Evolutionary conservation across 345 rosid species (phyloP).

Genomic region (Linum usitatissimum): DNA sequence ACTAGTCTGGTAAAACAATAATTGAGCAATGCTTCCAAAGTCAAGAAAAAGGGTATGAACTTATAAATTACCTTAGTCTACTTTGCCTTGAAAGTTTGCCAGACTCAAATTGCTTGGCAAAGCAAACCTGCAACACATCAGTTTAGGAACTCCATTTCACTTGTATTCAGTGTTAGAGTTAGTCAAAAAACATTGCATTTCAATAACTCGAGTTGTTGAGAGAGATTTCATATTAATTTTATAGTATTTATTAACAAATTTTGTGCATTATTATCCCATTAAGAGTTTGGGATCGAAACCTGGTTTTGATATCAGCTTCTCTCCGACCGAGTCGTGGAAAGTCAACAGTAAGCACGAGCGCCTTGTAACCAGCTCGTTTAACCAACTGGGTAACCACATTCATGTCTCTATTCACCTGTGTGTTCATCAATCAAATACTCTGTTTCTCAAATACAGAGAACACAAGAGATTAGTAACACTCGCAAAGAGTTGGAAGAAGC

Average conservation of each 20-base stretch:
- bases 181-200: too few relatives aligned
- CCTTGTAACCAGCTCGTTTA: constrained; percentile 88
- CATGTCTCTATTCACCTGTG: constrained; percentile 84
- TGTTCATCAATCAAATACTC: constrained; percentile 17
- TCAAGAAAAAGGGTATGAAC: background rate
- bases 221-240: too few relatives aligned
- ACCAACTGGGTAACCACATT: constrained; percentile 75
- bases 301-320: constrained; percentile 91
- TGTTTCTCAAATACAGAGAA: background rate
- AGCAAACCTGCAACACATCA: constrained; percentile 39
- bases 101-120: too few relatives aligned
- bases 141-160: background rate
- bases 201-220: too few relatives aligned
- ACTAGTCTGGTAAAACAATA: constrained; percentile 29
- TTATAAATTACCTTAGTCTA: too few relatives aligned
- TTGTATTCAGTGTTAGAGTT: too few relatives aligned
- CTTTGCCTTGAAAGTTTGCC: too few relatives aligned
- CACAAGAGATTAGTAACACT: constrained; percentile 31
- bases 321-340: constrained; percentile 93
- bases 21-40: background rate
- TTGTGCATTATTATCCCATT: too few relatives aligned
- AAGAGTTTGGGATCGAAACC: constrained; percentile 28
- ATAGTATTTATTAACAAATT: too few relatives aligned
- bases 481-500: constrained; percentile 91
- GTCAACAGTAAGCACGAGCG: constrained; percentile 92